Percentiles rank a stretch among this genome's conserved stretches.
Conservation (phyloP, 345 rosid species). For the Trapa bicornis region DNA sequence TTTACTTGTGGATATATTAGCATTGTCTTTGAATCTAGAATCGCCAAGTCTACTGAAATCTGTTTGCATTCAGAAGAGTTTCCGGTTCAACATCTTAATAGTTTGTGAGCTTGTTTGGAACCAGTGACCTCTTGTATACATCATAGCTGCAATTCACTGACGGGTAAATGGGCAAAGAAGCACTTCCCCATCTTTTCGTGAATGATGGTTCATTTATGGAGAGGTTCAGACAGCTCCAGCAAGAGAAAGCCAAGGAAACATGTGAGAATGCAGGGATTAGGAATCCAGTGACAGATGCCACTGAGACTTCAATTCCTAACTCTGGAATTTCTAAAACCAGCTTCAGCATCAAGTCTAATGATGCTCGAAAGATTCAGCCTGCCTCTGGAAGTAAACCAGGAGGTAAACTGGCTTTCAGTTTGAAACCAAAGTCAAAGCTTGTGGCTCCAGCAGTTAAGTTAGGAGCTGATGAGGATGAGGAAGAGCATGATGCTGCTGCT, state of each 20-base stretch:
- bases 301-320: slow-evolving; percentile 37
- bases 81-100: slow-evolving; percentile 7
- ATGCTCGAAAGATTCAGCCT: slow-evolving; percentile 27
- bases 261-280: slow-evolving; percentile 30
- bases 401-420: slow-evolving; percentile 93
- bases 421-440: slow-evolving; percentile 91
- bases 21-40: neutral
- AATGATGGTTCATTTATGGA: slow-evolving; percentile 99
- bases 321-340: slow-evolving; percentile 26
- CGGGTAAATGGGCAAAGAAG: slow-evolving; percentile 63
- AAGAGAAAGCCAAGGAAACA: slow-evolving; percentile 42
- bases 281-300: slow-evolving; percentile 44
- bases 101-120: slow-evolving; percentile 46
- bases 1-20: neutral
- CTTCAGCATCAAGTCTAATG: slow-evolving; percentile 36
- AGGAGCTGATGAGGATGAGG: slow-evolving; percentile 81
- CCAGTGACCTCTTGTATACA: slow-evolving; percentile 32
- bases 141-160: slow-evolving; percentile 17
- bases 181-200: slow-evolving; percentile 65
- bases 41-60: neutral
- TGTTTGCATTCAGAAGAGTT: neutral
- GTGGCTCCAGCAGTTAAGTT: slow-evolving; percentile 73
- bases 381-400: slow-evolving; percentile 17
- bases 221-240: slow-evolving; percentile 91
- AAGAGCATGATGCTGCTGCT: slow-evolving; percentile 18